phyloP scores from a whole-genome alignment of 345 rosid genomes.

The Eucalyptus marginata region DNA sequence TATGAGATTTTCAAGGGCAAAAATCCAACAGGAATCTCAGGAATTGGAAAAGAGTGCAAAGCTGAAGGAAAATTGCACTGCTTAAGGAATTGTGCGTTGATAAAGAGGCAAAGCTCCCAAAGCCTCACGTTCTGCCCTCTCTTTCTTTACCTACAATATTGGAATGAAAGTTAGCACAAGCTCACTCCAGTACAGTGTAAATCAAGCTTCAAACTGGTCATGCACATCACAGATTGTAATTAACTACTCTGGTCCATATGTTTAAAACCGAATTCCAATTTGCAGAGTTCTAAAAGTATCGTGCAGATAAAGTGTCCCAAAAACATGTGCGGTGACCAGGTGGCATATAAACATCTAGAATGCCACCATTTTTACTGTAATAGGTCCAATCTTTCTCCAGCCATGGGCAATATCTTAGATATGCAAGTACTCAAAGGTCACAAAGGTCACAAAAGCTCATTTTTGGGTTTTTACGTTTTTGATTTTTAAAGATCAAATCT shows the following conservation, averaged over 20 bases:
- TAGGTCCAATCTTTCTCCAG: background rate
- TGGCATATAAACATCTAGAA: background rate
- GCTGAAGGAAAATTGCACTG: background rate
- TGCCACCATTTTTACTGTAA: background rate
- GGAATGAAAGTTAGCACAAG: background rate
- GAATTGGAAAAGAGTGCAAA: background rate
- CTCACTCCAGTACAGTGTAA: background rate
- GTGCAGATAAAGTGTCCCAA: background rate
- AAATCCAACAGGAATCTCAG: background rate
- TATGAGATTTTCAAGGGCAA: background rate
- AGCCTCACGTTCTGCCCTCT: slow-evolving; percentile 75
- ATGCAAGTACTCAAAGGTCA: background rate
- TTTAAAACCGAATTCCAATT: background rate
- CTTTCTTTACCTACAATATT: slow-evolving; percentile 60
- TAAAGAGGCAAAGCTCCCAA: slow-evolving; percentile 92
- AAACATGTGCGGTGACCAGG: background rate
- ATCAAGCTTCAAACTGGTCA: background rate
- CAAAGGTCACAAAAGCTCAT: background rate
- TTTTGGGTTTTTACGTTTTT: background rate
- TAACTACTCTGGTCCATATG: background rate
- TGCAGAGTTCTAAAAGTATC: background rate
- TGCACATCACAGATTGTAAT: background rate
- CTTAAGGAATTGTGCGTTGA: slow-evolving; percentile 73
- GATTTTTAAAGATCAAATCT: background rate
- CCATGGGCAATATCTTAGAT: background rate